phyloP scores from a whole-genome alignment of 164 flowering plant species.

The Nelumbo lutea region DNA sequence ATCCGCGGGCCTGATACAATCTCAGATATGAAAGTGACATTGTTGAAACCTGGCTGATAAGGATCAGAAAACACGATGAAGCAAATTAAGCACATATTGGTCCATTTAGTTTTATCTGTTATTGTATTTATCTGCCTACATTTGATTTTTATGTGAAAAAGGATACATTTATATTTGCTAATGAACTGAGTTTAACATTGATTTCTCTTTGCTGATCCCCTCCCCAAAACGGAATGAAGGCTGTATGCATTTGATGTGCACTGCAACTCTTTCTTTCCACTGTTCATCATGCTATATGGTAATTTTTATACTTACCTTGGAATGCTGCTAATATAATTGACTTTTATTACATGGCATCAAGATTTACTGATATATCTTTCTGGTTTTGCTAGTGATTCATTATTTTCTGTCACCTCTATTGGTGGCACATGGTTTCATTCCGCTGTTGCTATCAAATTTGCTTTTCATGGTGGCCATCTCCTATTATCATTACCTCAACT shows the following conservation, averaged over 20 bases:
- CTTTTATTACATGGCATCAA: background rate
- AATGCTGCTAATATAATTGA: background rate
- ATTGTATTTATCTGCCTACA: background rate
- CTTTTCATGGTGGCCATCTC: constrained; percentile 89
- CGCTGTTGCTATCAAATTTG: constrained; percentile 77
- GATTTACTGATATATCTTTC: constrained; percentile 15
- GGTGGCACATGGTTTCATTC: constrained; percentile 89
- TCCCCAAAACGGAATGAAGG: constrained; percentile 40
- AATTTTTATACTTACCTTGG: constrained; percentile 14
- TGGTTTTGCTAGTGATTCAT: constrained; percentile 70
- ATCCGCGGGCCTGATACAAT: too few species aligned
- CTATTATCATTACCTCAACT: constrained; percentile 96
- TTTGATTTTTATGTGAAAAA: background rate
- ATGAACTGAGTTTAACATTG: too few species aligned
- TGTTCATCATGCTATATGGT: constrained; percentile 95
- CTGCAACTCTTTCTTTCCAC: constrained; percentile 99
- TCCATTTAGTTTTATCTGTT: too few species aligned
- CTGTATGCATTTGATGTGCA: constrained; percentile 98
- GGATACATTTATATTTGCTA: background rate
- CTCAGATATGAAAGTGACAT: too few species aligned
- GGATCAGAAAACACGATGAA: too few species aligned
- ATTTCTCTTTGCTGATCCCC: background rate
- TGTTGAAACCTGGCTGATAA: too few species aligned
- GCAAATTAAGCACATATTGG: background rate
- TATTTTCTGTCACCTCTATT: constrained; percentile 87